phyloP scores from a whole-genome alignment of 2,329 filamentous ascomycete species.

The Stylonectria norvegica region DNA sequence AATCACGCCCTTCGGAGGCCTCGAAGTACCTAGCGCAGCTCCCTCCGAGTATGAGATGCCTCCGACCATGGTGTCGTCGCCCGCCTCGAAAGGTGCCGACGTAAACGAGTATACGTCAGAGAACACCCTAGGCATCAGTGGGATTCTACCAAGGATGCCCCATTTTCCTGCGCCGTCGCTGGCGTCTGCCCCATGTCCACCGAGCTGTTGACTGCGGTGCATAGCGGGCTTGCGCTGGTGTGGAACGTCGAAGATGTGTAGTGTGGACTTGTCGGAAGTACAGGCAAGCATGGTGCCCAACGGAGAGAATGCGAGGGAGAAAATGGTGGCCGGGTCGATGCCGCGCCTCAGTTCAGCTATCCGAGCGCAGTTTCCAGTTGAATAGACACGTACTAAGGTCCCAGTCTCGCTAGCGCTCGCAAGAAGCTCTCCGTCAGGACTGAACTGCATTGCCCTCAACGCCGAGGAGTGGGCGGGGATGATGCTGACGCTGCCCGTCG shows the following conservation, averaged over 20 bases:
- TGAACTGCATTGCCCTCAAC: conserved; percentile 75
- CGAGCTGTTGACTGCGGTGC: conserved; percentile 30
- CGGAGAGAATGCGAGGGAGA: conserved; percentile 83
- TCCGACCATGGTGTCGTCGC: conserved; percentile 61
- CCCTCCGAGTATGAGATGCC: conserved; percentile 42
- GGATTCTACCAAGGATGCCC: conserved; percentile 80
- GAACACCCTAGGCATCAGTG: conserved; percentile 80
- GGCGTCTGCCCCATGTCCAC: conserved; percentile 34
- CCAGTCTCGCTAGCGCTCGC: conserved; percentile 91
- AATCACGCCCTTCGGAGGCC: conserved; percentile 76
- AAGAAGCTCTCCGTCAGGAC: conserved; percentile 73
- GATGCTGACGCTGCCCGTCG: conserved; percentile 81
- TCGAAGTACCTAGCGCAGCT: conserved; percentile 47
- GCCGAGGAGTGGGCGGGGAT: conserved; percentile 84
- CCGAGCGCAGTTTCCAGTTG: conserved; percentile 74
- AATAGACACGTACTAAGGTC: conserved; percentile 83
- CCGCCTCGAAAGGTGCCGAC: conserved; percentile 76
- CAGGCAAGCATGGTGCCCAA: conserved; percentile 77
- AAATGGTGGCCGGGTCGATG: conserved; percentile 83
- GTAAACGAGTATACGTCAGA: conserved; percentile 87
- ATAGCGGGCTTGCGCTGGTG: conserved; percentile 44
- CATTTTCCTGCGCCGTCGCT: conserved; percentile 68
- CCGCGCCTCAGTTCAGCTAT: conserved; percentile 83
- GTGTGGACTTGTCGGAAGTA: conserved; percentile 92
- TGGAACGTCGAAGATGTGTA: conserved; percentile 89